Conservation (phyloP, 768 basidiomycete genomes). For the Exidia glandulosa region DNA sequence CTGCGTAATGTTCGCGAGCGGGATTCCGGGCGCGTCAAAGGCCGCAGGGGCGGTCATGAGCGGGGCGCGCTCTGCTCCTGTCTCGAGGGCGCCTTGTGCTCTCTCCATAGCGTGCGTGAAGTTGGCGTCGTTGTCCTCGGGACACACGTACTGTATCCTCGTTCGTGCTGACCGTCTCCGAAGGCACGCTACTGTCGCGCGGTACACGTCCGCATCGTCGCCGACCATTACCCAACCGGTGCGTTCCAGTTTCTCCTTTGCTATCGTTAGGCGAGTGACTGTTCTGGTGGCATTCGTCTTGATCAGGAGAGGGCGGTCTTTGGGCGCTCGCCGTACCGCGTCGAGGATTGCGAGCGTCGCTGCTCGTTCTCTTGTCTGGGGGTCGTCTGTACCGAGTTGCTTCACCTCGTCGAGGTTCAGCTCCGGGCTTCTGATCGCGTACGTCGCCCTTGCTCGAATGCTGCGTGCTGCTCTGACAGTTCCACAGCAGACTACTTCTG, state of each 20-base stretch:
- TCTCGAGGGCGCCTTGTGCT: neutral
- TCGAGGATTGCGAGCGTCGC: neutral
- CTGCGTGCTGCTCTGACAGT: neutral
- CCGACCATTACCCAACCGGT: neutral
- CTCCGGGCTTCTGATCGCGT: neutral
- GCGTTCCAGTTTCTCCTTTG: neutral
- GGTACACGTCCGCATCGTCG: neutral
- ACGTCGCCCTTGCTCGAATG: neutral
- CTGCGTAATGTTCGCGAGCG: neutral
- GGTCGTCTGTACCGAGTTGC: neutral
- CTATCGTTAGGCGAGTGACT: neutral
- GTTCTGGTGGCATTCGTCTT: neutral
- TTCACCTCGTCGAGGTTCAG: neutral
- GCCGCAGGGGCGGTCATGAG: neutral
- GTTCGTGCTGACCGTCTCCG: neutral
- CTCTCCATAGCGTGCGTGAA: neutral
- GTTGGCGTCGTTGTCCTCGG: neutral
- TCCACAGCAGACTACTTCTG: neutral
- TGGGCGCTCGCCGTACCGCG: neutral
- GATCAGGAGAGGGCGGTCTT: neutral
- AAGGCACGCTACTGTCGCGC: neutral
- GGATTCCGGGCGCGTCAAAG: neutral
- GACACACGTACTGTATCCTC: neutral
- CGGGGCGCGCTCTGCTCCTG: neutral
- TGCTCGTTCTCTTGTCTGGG: neutral